phyloP scores from a whole-genome alignment of 2,329 filamentous ascomycete species.

The Aspergillus pseudotamarii region DNA sequence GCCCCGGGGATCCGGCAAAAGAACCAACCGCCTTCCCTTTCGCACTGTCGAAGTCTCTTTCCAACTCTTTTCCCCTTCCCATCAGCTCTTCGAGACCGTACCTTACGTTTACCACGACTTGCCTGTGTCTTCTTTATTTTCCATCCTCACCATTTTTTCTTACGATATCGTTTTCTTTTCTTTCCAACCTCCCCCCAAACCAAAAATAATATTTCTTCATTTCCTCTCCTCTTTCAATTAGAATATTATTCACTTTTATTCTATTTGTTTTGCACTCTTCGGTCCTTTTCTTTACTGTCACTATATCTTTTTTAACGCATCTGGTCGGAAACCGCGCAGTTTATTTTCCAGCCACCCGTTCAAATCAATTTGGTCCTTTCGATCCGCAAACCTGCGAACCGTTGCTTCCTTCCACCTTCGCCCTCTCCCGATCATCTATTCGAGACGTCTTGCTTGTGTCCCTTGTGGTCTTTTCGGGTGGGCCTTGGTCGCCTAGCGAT shows the following conservation, averaged over 20 bases:
- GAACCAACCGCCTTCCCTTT: conserved; percentile 7
- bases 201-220: conserved; percentile 19
- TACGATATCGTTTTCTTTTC: conserved; percentile 20
- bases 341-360: conserved; percentile 37
- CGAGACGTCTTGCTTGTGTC: conserved; percentile 24
- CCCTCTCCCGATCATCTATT: conserved; percentile 22
- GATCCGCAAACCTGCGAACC: conserved; percentile 32
- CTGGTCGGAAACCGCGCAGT: conserved; percentile 30
- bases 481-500: conserved; percentile 20
- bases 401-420: conserved; percentile 25
- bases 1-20: conserved; percentile 12
- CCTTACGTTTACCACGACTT: conserved; percentile 10
- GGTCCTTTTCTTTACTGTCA: conserved; percentile 17
- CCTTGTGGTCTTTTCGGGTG: conserved; percentile 23
- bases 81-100: conserved; percentile 9
- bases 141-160: conserved; percentile 19
- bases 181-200: background rate
- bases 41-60: conserved; percentile 21
- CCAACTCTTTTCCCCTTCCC: conserved; percentile 17
- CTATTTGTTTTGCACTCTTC: conserved; percentile 17
- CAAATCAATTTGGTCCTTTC: conserved; percentile 32
- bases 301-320: conserved; percentile 21
- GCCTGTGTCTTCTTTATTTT: conserved; percentile 22
- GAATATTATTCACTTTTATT: conserved; percentile 15
- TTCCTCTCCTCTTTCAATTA: conserved; percentile 15